Base-by-base conservation (phyloP, 2,329 filamentous ascomycete genomes). In the Neofusicoccum parvum region DNA sequence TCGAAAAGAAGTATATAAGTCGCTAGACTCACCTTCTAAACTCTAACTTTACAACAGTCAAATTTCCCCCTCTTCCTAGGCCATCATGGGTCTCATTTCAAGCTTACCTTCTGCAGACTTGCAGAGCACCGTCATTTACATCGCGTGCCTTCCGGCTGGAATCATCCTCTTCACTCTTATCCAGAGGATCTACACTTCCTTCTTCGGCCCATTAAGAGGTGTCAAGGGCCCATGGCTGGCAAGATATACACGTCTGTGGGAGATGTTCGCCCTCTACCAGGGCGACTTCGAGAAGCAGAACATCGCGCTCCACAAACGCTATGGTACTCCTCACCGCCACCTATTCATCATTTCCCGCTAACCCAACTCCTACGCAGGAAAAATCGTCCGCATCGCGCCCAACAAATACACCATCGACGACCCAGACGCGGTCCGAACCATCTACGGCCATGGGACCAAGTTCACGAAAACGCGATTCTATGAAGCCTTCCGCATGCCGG, bases 401-500 rank as follows among this genome's bases (percentile, higher is more conserved):
- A 70, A 68, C 12, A 73, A 76, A 66, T 72, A 76, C 11, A 70
- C 68, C 12, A 67, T 77, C 17, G 68, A 72, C 27, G 74, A 76
- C 62, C 70, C 73, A 10, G 67, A 72, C 36, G 69, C 70, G n/a
- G 71, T 76, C 62, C 72, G 71, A 37, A 70, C 71, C 37, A 76
- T 76, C 17, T 72, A 76, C 56, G 72, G 70, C 50, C 72, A 60
- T 20, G 56, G 56, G 39, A 84, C 85, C 10, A 56, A 56, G 1
- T 87, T 87, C 64, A 71, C 74, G 0, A 87, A 88, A 70, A 78
- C 82, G 0, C 69, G 72, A 0, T 82, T 78, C 65, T 87, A 87
- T 15, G 7, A n/a, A 5, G 5, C 41, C 3, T 46, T 46, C 56
- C 10, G 56, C 6, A 43, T 15, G 12, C 56, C 56, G 17, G 37